These are phyloP conservation scores for Dryas integrifolia DNA, from an alignment of 331 rosid species.

Conservation along the genomic window DNA sequence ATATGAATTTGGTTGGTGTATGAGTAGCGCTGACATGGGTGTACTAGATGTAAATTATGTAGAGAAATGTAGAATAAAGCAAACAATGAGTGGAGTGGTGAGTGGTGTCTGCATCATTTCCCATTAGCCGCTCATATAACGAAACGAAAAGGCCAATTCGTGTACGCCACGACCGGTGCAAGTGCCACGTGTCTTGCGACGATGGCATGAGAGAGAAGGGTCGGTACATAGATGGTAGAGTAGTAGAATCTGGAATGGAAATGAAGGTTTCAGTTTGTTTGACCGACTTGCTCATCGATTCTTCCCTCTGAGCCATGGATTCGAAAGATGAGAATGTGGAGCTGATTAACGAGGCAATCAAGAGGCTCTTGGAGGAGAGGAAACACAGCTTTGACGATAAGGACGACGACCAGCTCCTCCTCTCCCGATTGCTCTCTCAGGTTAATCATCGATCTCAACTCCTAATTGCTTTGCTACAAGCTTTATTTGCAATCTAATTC, in stretches of 20 bases:
- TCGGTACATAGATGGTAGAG: background rate
- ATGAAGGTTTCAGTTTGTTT: background rate
- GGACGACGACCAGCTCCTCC: constrained; percentile 48
- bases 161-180: background rate
- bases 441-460: constrained; percentile 18
- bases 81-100: too few species aligned
- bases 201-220: background rate
- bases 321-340: constrained; percentile 44
- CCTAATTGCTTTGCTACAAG: background rate
- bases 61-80: too few species aligned
- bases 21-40: too few species aligned
- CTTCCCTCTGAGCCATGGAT: constrained; percentile 34
- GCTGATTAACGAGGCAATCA: constrained; percentile 52
- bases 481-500: too few species aligned
- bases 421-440: constrained; percentile 53
- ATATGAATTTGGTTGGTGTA: too few species aligned
- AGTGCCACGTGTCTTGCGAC: background rate
- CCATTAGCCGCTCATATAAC: background rate
- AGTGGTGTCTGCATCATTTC: too few species aligned
- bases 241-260: background rate
- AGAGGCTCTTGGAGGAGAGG: constrained; percentile 48
- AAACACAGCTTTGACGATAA: constrained; percentile 33
- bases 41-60: too few species aligned
- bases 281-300: too few species aligned
- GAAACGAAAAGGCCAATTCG: background rate